Conservation (phyloP, 2,329 filamentous ascomycete genomes). For the Xylariales sp. region DNA sequence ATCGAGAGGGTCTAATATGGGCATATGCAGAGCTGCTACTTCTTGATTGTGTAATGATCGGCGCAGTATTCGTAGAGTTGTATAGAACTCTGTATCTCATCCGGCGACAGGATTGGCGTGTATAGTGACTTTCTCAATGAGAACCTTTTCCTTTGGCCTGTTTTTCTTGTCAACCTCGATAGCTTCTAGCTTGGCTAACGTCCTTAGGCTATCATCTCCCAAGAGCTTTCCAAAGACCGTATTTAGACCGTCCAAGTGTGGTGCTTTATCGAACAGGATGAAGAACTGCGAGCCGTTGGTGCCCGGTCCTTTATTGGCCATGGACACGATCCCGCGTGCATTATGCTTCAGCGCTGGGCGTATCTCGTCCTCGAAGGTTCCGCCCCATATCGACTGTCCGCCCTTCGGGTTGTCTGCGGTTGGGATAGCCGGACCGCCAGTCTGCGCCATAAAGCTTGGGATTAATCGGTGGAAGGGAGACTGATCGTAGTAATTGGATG, state of each 20-base stretch:
- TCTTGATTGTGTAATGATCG: not conserved
- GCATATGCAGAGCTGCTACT: not conserved
- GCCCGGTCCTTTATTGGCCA: slow-evolving; percentile 81
- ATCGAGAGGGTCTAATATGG: not conserved
- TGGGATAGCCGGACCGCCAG: slow-evolving; percentile 70
- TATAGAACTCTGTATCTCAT: slow-evolving; percentile 50
- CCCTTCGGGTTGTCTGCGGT: slow-evolving; percentile 72
- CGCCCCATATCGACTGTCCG: slow-evolving; percentile 79
- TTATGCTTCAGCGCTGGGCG: slow-evolving; percentile 75
- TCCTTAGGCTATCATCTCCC: slow-evolving; percentile 71
- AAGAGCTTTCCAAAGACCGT: slow-evolving; percentile 84
- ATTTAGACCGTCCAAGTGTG: slow-evolving; percentile 85
- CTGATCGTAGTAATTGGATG: slow-evolving; percentile 78
- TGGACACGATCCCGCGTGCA: slow-evolving; percentile 76
- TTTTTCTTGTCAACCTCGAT: slow-evolving; percentile 82
- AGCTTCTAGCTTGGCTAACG: slow-evolving; percentile 77
- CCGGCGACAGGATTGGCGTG: slow-evolving; percentile 83
- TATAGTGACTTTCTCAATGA: slow-evolving; percentile 76
- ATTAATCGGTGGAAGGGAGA: slow-evolving; percentile 86
- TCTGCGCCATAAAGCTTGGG: slow-evolving; percentile 83
- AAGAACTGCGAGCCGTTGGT: slow-evolving; percentile 88
- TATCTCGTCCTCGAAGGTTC: slow-evolving; percentile 83
- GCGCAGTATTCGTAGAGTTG: not conserved
- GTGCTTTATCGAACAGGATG: slow-evolving; percentile 79
- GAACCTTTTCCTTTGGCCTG: slow-evolving; percentile 73